These are phyloP conservation scores for Alternaria novae-zelandiae DNA, from an alignment of 2,329 filamentous ascomycete species.

Conservation along the genomic window DNA sequence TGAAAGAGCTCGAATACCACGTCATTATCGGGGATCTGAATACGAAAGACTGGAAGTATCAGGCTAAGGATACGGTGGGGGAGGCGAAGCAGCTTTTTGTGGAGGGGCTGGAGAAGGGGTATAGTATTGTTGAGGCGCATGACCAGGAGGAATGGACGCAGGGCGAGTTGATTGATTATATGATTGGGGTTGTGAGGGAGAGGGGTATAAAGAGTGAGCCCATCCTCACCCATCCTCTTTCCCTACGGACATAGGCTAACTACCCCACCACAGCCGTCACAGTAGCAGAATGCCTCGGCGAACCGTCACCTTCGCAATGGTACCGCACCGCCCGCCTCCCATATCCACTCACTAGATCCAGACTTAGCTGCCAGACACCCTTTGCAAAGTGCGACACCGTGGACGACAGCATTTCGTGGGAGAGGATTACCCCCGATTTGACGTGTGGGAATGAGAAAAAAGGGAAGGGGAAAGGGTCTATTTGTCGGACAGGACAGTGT, in stretches of 20 bases:
- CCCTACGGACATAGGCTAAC: too few species aligned
- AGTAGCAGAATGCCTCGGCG: slow-evolving; percentile 7
- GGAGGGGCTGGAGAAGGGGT: slow-evolving; percentile 4
- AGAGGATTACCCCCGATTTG: neutral
- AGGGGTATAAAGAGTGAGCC: slow-evolving; percentile 8
- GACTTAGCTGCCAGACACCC: neutral
- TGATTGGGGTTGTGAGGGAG: slow-evolving; percentile 4
- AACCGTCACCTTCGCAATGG: neutral
- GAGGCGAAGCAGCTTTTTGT: slow-evolving; percentile 59
- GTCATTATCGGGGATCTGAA: slow-evolving; percentile 65
- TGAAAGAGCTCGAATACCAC: slow-evolving; percentile 58
- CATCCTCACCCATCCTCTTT: too few species aligned
- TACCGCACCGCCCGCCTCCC: slow-evolving; percentile 3
- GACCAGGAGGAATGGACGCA: slow-evolving; percentile 13
- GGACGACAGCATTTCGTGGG: neutral
- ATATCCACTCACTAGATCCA: neutral
- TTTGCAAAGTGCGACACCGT: neutral
- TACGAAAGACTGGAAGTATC: slow-evolving; percentile 63
- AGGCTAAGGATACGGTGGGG: slow-evolving; percentile 51
- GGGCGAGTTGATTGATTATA: slow-evolving; percentile 13
- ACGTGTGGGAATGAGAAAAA: neutral
- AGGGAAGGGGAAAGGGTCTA: neutral
- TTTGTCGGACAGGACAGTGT: neutral
- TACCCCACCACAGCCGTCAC: too few species aligned
- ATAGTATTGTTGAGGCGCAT: slow-evolving; percentile 14